Base-by-base conservation (phyloP, 2,329 filamentous ascomycete species). In the Stenocarpella maydis region DNA sequence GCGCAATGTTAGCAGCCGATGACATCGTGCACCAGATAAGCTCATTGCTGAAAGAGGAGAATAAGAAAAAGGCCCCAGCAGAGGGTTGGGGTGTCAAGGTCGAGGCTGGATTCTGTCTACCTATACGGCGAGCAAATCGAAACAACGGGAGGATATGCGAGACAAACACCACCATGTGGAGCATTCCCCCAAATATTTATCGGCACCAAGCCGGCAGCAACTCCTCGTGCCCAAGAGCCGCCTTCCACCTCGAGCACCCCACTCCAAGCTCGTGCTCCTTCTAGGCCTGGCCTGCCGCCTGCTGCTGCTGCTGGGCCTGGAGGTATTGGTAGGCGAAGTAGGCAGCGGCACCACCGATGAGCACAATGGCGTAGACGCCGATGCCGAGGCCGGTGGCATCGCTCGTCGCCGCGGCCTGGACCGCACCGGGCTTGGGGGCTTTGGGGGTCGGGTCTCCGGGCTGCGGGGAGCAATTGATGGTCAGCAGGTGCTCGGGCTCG, bases 251-350 rank as follows among this genome's bases (percentile, higher is more conserved):
- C 60, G 50, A 31, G 19, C 24, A 9, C 24, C n/a, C 28, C 61
- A 14, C 28, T 28, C 45, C 28, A 26, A 26, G 14, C 31, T 43
- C 39, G n/a, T 28, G 24, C 4, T 17, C 61, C 34, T 24, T 43
- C 43, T 67, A 67, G 24, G 63, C 49, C 31, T 67, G 65, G 28
- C 49, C 61, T 43, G 15, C 14, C 53, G 66, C 49, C 69, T 71
- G 69, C 26, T 63, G 45, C 73, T 83, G 77, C 73, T 83, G 77
- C 75, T 86, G 82, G 79, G 86, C 83, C 85, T 95, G 90, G 76
- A 97, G 81, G 85, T 96, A 97, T 82, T 95, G 91, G 87, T 95
- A 98, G 76, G 87, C 92, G 75, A 87, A 88, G 84, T 93, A 98
- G 73, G 93, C 94, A 72, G 89, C 80, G 60, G 89, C 85, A 74